Evolutionary conservation across 768 basidiomycete species (phyloP), one percentile per base, ranked within the genome.

Genomic region (Exidia glandulosa): DNA sequence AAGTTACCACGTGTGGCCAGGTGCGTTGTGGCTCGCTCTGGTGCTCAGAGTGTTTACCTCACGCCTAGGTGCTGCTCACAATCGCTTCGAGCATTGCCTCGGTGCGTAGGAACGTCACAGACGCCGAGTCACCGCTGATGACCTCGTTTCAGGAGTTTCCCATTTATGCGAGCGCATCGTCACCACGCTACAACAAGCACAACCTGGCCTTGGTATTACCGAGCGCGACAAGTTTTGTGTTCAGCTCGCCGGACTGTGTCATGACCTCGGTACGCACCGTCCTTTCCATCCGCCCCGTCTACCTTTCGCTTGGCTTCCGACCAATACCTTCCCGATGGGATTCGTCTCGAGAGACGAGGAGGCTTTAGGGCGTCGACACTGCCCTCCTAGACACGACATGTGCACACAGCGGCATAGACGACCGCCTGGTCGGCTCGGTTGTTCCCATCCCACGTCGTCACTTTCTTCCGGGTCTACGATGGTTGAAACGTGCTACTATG

Each of bases 71-170:
- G 90, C 87, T 0, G 79, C 86, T 0, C 90, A 92, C 65, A 90
- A 84, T 60, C 81, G 90, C 0, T 91, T 93, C 64, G 90, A 92
- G 64, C 90, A 93, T 66, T 86, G 80, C 62, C 73, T 93, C n/a
- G 90, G 90, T 86, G 57, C 27, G 70, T 61, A n/a, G n/a, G n/a
- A n/a, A 6, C 25, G 72, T 68, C 37, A 6, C 13, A 60, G 10
- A 29, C 52, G 29, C 37, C 48, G 23, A 29, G 3, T 45, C 23
- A 57, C 0, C 1, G 32, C 34, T 6, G 45, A 45, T 60, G 61
- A 14, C 33, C 54, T 30, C 60, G 59, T 56, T 19, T 16, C 61
- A 92, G 90, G 90, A 30, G 88, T 90, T 16, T 86, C 84, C 1
- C 80, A 83, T 68, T 80, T 92, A 13, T 85, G 88, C 0, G 79